Evolutionary conservation across 805 yeast genomes (phyloP), one percentile per base, ranked within the genome.

Genomic region (Myxozyma neglecta): DNA sequence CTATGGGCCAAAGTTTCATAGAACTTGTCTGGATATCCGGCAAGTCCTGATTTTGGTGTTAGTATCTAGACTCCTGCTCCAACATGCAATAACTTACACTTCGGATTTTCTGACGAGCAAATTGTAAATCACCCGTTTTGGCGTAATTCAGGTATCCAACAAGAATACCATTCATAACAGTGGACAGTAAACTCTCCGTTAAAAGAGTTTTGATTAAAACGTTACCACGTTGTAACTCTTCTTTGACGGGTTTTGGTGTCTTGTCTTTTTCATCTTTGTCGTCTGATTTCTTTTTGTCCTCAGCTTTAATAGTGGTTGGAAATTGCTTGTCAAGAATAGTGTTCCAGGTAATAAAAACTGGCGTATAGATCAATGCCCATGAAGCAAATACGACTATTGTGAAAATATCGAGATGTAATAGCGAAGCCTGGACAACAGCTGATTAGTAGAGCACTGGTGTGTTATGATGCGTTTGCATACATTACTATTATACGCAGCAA

Each of bases 1-100:
- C 63, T 13, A 59, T 18, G 1, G 63, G 63, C 63, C 63, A 59
- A 2, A 59, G 37, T 32, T 59, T 59, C 44, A 59, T 40, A 45
- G 63, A 59, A 40, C 50, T 56, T 14, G 24, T 48, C 37, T 59
- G 61, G 3, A 59, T 59, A 43, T 48, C 52, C 7, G 60, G 60
- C 16, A 59, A 39, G 35, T 47, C 59, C 63, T 59, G 44, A 55
- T 52, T 51, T 48, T 24, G 14, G 16, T 29, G 20, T 40, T 36
- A n/a, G 6, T 4, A 37, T 8, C 5, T 10, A 3, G 2, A 42
- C n/a, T 13, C 5, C 2, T 42, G 18, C 10, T 16, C 8, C 5
- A n/a, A 13, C 7, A 20, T 14, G 18, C 16, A 14, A 24, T 2
- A 13, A 47, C 53, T 35, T 35, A 55, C 59, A 16, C 13, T 42